Evolutionary conservation across 148 eudicot species (phyloP), one percentile per base, ranked within the genome.

Genomic region (Rhododendron ferrugineum): DNA sequence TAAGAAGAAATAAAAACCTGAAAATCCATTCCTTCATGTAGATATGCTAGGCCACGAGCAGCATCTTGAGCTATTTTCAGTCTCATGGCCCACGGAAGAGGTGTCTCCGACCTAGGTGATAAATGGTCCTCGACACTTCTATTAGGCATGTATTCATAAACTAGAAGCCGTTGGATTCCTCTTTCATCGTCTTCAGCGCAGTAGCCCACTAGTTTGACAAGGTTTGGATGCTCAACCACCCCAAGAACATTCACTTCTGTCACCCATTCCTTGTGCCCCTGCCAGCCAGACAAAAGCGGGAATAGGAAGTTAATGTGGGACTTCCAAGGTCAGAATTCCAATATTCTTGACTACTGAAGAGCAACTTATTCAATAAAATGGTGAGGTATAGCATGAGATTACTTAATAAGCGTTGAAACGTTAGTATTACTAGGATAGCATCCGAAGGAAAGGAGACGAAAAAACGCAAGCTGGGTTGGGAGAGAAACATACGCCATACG

Each of bases 251-350:
- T 93, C 30, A 96, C 98, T 88, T 96, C 99, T 42, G 98, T 92
- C 68, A 95, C 94, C 99, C 99, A 96, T 87, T 96, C 98, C 89
- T 95, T 96, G 89, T 96, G 99, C 80, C 99, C 99, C 99, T 96
- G 87, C 73, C 40, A 66, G 16, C 73, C 83, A 66, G 64, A 83
- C 30, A 78, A 46, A 81, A 79, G 11, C 11, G 26, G 52, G 18
- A 83, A 23, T 76, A 75, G 56, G 11, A 77, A 52, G 54, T n/a
- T 58, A 28, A 40, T 7, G 5, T 0, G 46, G 36, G 20, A 84
- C 15, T 68, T 70, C 62, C 62, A n/a, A 37, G 14, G 85, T 22
- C 10, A 26, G 37, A 73, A 28, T 75, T 26, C 46, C 18, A 1
- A 47, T 49, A 18, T 70, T 47, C 79, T 47, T 42, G 37, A 44